Percentiles rank a stretch among this genome's conserved stretches.
phyloP scores from a whole-genome alignment of 1,284 basidiomycete genomes.

The Puccinia brachypodii region DNA sequence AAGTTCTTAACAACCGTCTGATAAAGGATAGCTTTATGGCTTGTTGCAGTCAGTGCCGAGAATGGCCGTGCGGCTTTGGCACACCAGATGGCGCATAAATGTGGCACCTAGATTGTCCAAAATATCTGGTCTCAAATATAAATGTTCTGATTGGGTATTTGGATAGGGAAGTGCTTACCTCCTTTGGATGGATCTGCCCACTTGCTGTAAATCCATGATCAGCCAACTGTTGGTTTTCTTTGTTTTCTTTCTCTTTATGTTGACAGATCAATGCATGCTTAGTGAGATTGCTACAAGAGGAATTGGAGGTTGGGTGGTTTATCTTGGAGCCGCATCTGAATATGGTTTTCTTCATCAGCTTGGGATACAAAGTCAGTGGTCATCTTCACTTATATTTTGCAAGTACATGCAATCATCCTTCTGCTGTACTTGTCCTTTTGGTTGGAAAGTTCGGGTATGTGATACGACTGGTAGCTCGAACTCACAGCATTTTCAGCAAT shows the following conservation, averaged over 20 bases:
- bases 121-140: background rate
- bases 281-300: background rate
- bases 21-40: background rate
- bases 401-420: background rate
- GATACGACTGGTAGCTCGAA: conserved; percentile 1
- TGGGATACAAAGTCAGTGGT: background rate
- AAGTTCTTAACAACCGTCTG: background rate
- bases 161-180: background rate
- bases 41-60: background rate
- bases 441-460: background rate
- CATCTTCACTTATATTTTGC: background rate
- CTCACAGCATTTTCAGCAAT: background rate
- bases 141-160: background rate
- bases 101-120: background rate
- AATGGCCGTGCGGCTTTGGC: background rate
- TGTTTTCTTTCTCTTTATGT: background rate
- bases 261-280: conserved; percentile 2
- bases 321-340: conserved; percentile 3
- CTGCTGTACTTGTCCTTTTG: background rate
- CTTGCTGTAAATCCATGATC: background rate
- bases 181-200: background rate
- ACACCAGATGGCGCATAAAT: background rate
- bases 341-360: background rate
- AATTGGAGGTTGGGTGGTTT: background rate
- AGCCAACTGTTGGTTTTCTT: background rate